Evolutionary conservation across 306 rosid species (phyloP).

Genomic region (Cucurbita pepo): DNA sequence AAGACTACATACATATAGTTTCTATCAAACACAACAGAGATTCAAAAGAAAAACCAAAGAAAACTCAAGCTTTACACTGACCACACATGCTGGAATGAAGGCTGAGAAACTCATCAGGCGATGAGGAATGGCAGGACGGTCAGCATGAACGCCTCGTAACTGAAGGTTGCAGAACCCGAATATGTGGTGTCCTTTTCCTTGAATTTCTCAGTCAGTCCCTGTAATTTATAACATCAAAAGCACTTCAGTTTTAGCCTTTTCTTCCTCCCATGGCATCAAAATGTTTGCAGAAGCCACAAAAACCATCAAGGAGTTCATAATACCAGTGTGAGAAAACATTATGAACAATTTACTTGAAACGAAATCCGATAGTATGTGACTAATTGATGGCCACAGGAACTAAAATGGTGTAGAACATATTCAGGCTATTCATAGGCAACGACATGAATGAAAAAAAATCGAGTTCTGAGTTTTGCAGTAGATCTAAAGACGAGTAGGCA

Average conservation of each 20-base stretch:
- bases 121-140: conserved; percentile 80
- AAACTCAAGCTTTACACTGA: background rate
- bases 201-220: conserved; percentile 91
- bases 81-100: background rate
- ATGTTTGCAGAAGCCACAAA: background rate
- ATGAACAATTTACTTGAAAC: background rate
- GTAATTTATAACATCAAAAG: conserved; percentile 11
- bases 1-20: background rate
- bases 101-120: conserved; percentile 25
- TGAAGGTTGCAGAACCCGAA: conserved; percentile 65
- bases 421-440: background rate
- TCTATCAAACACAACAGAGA: background rate
- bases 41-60: background rate
- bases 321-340: background rate
- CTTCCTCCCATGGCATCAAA: background rate
- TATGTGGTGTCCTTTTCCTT: conserved; percentile 71
- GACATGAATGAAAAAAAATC: background rate
- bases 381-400: background rate
- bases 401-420: background rate
- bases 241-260: background rate
- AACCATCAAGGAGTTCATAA: background rate
- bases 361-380: background rate
- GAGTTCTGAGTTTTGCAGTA: background rate
- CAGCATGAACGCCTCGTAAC: conserved; percentile 79
- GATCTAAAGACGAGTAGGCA: background rate